Percentiles rank a stretch among this genome's conserved stretches.
These are phyloP conservation scores for Plantago major DNA, from an alignment of 257 asterid species.

Conservation along the genomic window DNA sequence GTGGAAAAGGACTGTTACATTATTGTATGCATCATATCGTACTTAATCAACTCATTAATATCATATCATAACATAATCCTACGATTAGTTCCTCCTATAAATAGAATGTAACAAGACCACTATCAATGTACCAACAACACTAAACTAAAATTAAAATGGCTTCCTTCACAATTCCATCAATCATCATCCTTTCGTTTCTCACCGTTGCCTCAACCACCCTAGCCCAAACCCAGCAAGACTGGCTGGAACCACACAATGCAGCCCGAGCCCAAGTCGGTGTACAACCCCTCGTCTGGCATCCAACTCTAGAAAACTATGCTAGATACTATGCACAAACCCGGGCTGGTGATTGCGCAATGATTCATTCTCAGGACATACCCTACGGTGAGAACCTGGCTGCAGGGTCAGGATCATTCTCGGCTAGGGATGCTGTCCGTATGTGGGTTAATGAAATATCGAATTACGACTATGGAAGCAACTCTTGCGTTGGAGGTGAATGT, in stretches of 20 bases:
- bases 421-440: conserved; percentile 25
- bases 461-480: conserved; percentile 27
- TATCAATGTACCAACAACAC: not conserved
- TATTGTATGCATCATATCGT: no score
- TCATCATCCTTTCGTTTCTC: conserved; percentile 4
- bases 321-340: conserved; percentile 30
- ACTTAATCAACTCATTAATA: no score
- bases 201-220: not conserved
- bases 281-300: conserved; percentile 30
- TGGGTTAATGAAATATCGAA: conserved; percentile 36
- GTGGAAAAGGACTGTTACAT: no score
- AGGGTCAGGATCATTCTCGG: conserved; percentile 35
- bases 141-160: not conserved
- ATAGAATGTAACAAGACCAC: no score
- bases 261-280: conserved; percentile 42
- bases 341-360: conserved; percentile 22
- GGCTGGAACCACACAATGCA: conserved; percentile 33
- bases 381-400: conserved; percentile 60
- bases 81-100: no score
- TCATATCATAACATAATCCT: no score
- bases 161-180: not conserved
- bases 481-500: conserved; percentile 37
- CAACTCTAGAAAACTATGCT: conserved; percentile 34
- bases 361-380: conserved; percentile 39
- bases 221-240: conserved; percentile 30